A percentile compares a stretch with the other conserved stretches of the same genome.
Evolutionary conservation across 371 early-diverging fungal species (phyloP).

Genomic region (Chytridium lagenaria): DNA sequence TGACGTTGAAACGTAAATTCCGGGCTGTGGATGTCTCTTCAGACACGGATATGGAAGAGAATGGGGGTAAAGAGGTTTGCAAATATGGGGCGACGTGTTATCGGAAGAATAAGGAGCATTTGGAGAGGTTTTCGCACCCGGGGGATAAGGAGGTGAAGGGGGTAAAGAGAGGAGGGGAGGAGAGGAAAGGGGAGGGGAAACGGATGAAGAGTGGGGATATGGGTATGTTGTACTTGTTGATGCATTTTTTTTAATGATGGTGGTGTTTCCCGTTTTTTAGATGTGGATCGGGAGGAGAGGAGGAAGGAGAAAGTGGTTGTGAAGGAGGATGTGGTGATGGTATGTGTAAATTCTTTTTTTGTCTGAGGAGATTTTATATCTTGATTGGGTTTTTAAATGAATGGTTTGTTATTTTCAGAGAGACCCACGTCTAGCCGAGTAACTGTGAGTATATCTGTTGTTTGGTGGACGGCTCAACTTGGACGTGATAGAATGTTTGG

Average conservation of each 20-base stretch:
- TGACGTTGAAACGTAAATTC: background rate
- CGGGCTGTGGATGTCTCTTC: background rate
- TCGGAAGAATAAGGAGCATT: conserved; percentile 39
- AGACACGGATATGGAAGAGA: background rate
- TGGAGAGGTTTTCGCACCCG: conserved; percentile 41
- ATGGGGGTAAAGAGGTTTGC: conserved; percentile 21
- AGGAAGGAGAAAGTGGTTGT: too few relatives aligned
- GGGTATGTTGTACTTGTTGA: background rate
- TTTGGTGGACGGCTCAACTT: too few relatives aligned
- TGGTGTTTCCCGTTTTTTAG: background rate
- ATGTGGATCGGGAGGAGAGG: too few relatives aligned
- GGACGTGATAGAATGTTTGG: too few relatives aligned
- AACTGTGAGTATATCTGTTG: too few relatives aligned
- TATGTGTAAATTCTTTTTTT: too few relatives aligned
- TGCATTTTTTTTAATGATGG: too few relatives aligned
- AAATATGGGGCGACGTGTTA: conserved; percentile 39
- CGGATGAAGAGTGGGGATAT: background rate
- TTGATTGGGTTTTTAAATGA: too few relatives aligned
- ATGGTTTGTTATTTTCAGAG: too few relatives aligned
- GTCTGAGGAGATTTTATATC: too few relatives aligned
- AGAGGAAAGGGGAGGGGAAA: conserved; percentile 15
- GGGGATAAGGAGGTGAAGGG: conserved; percentile 21
- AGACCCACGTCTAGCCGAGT: too few relatives aligned
- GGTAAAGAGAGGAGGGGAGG: background rate
- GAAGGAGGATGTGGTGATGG: too few relatives aligned